Evolutionary conservation across 495 filamentous ascomycete species (phyloP), one percentile per base, ranked within the genome.

Genomic region (Aspergillus avenaceus): DNA sequence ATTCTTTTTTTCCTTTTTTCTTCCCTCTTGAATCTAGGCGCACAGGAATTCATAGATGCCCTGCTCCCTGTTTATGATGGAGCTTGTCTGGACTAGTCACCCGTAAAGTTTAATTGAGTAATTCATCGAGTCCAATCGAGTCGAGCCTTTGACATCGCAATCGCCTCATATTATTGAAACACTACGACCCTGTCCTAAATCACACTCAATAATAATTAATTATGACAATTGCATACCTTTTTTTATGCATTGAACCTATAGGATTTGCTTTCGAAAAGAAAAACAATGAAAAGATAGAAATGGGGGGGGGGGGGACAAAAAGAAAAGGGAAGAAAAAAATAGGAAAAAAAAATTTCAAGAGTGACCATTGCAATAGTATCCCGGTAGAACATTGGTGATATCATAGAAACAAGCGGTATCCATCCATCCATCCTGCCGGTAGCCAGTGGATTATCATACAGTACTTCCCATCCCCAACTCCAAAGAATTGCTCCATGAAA

Each of bases 401-500:
- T 56, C 49, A 56, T 45, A 54, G 53, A 54, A 42, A 51, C 45
- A 53, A 53, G 50, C 47, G 46, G 50, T 49, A 42, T 47, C 27
- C 28, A 47, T 47, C 27, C 28, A 47, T 36, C 58, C 52, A 50
- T 55, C 41, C 40, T 50, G 45, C 47, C 55, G 26, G 49, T 49
- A 55, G 60, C 52, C 56, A 54, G 56, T 50, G 61, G 55, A 56
- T 62, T 70, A 69, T 72, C 63, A 52, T 60, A 60, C 61, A 61
- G 60, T 69, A 59, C 64, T 63, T 54, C 50, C 63, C 55, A 49
- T 57, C 55, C 60, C 40, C 36, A 71, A 71, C 66, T 65, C 66
- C 66, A 63, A 64, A 62, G 53, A 52, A 59, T 54, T 45, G 45
- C 24, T 44, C 21, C 55, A 45, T 54, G 53, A 56, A 55, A 34